Conservation (phyloP, 2,329 filamentous ascomycete genomes). For the Incumbomyces delicatus region DNA sequence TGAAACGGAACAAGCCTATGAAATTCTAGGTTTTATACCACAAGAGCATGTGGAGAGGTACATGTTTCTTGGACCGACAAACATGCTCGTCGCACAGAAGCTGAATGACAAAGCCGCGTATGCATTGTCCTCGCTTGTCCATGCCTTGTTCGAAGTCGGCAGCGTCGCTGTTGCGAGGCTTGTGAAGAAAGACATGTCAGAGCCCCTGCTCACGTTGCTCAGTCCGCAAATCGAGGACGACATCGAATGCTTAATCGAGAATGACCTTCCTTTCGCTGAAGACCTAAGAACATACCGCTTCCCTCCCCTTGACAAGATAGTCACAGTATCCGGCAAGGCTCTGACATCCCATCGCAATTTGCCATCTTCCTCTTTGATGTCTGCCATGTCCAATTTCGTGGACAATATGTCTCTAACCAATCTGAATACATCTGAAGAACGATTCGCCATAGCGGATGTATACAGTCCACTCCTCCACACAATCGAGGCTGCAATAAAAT, state of each 20-base stretch:
- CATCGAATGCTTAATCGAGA: conserved; percentile 77
- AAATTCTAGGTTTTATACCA: conserved; percentile 79
- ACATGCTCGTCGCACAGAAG: conserved; percentile 66
- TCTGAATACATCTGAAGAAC: conserved; percentile 74
- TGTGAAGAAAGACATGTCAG: conserved; percentile 72
- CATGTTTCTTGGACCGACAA: conserved; percentile 71
- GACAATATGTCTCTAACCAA: conserved; percentile 75
- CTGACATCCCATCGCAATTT: conserved; percentile 76
- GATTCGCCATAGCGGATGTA: conserved; percentile 67
- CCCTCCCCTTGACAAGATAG: conserved; percentile 74
- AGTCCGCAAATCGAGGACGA: conserved; percentile 69
- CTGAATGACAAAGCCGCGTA: conserved; percentile 73
- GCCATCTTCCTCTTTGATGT: conserved; percentile 61
- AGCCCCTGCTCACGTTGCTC: conserved; percentile 67
- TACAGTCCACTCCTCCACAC: conserved; percentile 83
- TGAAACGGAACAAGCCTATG: conserved; percentile 63
- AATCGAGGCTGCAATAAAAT: conserved; percentile 74
- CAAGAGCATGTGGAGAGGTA: conserved; percentile 67
- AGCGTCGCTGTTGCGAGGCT: conserved; percentile 79
- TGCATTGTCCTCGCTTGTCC: conserved; percentile 79
- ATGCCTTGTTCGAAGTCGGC: conserved; percentile 74
- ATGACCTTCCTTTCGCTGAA: conserved; percentile 86
- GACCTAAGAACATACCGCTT: conserved; percentile 87
- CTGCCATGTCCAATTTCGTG: conserved; percentile 84
- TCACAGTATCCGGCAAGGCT: conserved; percentile 75